Percentiles rank a stretch among this genome's conserved stretches.
phyloP scores from a whole-genome alignment of 108 stramenopile genomes.

The Aureococcus anophagefferens region DNA sequence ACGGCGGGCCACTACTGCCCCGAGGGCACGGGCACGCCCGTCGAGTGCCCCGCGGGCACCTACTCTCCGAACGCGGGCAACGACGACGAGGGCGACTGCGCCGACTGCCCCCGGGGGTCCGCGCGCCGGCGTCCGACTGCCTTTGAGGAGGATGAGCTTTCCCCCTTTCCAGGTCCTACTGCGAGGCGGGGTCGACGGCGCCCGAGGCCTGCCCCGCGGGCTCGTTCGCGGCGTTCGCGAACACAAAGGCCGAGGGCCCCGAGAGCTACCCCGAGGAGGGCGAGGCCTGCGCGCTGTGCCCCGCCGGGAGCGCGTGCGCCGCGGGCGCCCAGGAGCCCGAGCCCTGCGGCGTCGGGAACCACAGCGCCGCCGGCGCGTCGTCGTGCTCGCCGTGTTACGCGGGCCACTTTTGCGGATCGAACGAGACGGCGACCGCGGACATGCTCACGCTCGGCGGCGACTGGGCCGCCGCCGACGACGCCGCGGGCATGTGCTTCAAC shows the following conservation, averaged over 20 bases:
- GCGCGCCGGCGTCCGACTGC: slow-evolving; percentile 15
- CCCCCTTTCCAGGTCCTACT: slow-evolving; percentile 28
- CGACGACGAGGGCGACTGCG: slow-evolving; percentile 1
- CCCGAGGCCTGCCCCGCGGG: slow-evolving; percentile 12
- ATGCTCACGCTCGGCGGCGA: slow-evolving; percentile 21
- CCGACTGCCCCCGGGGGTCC: slow-evolving; percentile 16
- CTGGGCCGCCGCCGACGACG: slow-evolving; percentile 13
- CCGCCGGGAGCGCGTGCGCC: background rate
- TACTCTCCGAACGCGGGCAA: background rate
- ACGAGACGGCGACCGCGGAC: slow-evolving; percentile 2
- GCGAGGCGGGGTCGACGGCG: background rate
- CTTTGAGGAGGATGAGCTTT: slow-evolving; percentile 16
- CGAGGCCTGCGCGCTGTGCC: background rate
- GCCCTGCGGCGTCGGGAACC: background rate
- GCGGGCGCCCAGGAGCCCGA: background rate
- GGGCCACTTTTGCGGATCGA: slow-evolving; percentile 9
- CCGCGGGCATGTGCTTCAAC: no score
- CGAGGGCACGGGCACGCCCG: background rate
- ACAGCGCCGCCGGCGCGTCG: background rate
- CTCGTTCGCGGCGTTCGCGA: slow-evolving; percentile 33
- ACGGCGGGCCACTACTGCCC: slow-evolving; percentile 33
- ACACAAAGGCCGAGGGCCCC: slow-evolving; percentile 11
- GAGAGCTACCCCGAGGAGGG: background rate
- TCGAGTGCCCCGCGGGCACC: background rate
- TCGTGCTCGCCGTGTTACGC: slow-evolving; percentile 5